These are phyloP conservation scores for Populus pruinosa DNA, from an alignment of 345 rosid genomes.

Conservation along the genomic window DNA sequence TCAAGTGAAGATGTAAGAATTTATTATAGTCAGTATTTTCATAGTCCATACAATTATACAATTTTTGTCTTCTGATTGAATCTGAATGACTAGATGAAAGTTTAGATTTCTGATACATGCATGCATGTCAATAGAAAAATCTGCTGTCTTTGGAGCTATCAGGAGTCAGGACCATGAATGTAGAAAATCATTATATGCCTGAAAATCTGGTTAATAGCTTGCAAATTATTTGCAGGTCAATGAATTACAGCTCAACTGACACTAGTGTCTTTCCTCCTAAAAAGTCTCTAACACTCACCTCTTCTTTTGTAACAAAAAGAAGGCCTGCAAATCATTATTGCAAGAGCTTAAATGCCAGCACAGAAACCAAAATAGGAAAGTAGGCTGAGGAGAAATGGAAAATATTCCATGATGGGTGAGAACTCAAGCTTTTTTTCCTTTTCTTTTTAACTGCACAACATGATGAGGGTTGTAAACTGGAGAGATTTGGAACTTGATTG, in stretches of 20 bases:
- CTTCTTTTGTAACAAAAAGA: too few relatives aligned
- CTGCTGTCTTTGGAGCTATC: background rate
- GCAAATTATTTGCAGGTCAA: background rate
- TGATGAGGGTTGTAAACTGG: background rate
- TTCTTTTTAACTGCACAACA: background rate
- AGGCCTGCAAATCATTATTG: background rate
- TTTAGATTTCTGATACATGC: background rate
- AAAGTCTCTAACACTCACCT: too few relatives aligned
- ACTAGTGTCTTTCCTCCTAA: too few relatives aligned
- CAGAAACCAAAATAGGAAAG: too few relatives aligned
- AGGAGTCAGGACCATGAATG: background rate
- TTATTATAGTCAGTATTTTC: background rate
- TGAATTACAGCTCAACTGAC: too few relatives aligned
- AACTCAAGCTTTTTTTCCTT: background rate
- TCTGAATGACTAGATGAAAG: background rate
- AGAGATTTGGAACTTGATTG: background rate
- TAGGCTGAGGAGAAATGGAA: too few relatives aligned
- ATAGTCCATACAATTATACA: background rate
- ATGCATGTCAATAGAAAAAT: background rate
- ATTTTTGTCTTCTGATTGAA: background rate
- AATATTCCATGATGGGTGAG: background rate
- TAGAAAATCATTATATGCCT: background rate
- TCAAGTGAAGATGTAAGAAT: conserved; percentile 71
- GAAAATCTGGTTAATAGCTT: background rate
- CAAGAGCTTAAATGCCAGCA: too few relatives aligned